Conservation (phyloP, 2,329 filamentous ascomycete genomes). For the Emergomyces pasteurianus region DNA sequence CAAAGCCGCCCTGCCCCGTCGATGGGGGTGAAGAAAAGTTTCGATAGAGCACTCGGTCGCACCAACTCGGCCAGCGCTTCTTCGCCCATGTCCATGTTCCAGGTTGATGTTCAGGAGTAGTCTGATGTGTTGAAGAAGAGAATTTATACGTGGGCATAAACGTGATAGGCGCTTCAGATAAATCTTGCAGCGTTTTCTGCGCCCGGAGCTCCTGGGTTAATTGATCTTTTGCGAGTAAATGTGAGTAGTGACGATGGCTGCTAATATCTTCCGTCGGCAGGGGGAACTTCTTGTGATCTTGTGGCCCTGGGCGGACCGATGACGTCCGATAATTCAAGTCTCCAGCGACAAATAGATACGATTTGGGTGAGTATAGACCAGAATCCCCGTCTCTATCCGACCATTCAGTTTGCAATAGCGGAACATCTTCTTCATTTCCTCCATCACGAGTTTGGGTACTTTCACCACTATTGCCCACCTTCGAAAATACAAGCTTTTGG, state of each 20-base stretch:
- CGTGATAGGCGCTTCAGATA: constrained; percentile 58
- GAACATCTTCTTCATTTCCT: constrained; percentile 18
- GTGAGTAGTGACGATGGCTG: constrained; percentile 51
- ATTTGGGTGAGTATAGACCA: constrained; percentile 58
- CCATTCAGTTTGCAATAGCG: constrained; percentile 20
- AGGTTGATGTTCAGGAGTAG: constrained; percentile 17
- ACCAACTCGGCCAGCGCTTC: constrained; percentile 87
- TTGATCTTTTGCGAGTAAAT: constrained; percentile 66
- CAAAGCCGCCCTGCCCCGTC: constrained; percentile 30
- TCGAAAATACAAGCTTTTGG: constrained; percentile 61
- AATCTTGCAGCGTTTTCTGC: constrained; percentile 62
- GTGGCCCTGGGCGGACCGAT: constrained; percentile 47
- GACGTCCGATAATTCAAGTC: constrained; percentile 93
- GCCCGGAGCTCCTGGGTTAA: constrained; percentile 58
- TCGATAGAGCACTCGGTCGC: constrained; percentile 76
- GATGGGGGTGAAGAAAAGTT: constrained; percentile 44
- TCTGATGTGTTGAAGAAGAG: constrained; percentile 34
- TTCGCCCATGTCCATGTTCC: constrained; percentile 60
- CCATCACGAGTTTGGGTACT: constrained; percentile 20
- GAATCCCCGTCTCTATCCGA: constrained; percentile 19
- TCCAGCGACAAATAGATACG: constrained; percentile 74
- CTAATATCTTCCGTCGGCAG: constrained; percentile 39
- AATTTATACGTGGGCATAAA: constrained; percentile 98
- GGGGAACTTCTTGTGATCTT: constrained; percentile 51
- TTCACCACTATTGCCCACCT: constrained; percentile 27